Base-by-base conservation (phyloP, 305 asterid species). In the Rubia tinctorum region DNA sequence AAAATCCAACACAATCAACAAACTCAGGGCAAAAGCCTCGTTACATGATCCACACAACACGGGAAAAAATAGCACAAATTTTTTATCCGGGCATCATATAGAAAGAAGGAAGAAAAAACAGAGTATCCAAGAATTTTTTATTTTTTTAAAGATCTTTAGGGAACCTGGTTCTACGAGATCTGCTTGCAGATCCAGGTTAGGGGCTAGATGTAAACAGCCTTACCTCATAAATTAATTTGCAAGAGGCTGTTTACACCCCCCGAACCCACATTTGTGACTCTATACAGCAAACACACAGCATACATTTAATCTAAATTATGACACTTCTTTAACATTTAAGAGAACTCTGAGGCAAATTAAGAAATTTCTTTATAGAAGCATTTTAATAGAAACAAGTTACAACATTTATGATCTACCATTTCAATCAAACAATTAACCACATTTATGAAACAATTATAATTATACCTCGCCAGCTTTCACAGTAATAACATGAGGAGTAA, bases 401-500 rank as follows among this genome's bases (percentile, higher is more conserved):
- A 22, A 18, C 22, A 53, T 53, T 53, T 8, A 17, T 53, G 8
- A 53, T 53, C 59, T 18, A 53, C 22, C 59, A 53, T 53, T 55
- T 40, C 17, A n/a, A 15, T 40, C 15, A 40, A 15, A 66, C 56
- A 47, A 42, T 47, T 20, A 34, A 56, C 64, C 71, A 44, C 63
- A 44, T 66, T 61, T 77, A 91, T 90, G n/a, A 1, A 30, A 30
- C 34, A 94, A 27, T 67, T 66, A 53, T 17, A 53, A 53, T 53
- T 53, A 5, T 80, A 91, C 97, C 97, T 91, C 93, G 43, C 97
- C 97, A 22, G 85, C 77, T 58, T 90, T 71, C 53, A 91, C 90
- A 6, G 80, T 84, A 68, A 91, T 88, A 11, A 90, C 96, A 73
- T 91, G 97, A 14, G 95, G 96, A 1, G 97, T 91, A 79, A 91